These are phyloP conservation scores for Kappamyces sp. DNA, from an alignment of 192 early-diverging fungal species.

Conservation along the genomic window DNA sequence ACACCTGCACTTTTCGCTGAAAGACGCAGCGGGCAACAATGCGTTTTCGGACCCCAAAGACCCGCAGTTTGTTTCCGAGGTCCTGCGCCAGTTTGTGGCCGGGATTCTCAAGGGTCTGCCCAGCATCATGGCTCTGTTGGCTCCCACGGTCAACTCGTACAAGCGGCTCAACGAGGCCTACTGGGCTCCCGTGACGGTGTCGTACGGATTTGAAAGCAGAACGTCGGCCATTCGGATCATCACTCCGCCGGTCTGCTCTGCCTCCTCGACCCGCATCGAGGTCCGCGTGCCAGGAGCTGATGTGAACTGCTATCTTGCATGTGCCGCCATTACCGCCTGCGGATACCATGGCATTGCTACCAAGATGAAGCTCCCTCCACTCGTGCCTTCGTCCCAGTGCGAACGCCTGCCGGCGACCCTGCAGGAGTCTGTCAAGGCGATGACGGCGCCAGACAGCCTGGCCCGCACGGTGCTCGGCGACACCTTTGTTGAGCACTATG, in stretches of 20 bases:
- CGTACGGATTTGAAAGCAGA: constrained; percentile 74
- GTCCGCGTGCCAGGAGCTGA: constrained; percentile 79
- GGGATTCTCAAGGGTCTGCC: constrained; percentile 51
- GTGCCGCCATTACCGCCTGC: constrained; percentile 63
- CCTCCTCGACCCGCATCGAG: constrained; percentile 65
- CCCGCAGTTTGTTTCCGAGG: constrained; percentile 19
- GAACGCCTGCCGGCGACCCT: constrained; percentile 51
- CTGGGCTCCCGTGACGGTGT: constrained; percentile 78
- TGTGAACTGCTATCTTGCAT: constrained; percentile 71
- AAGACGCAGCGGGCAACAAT: constrained; percentile 43
- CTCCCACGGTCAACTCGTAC: constrained; percentile 78
- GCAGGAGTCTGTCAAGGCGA: constrained; percentile 57
- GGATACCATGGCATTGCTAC: constrained; percentile 67
- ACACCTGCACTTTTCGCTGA: constrained; percentile 69
- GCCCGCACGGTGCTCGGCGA: constrained; percentile 69
- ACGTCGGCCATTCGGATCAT: constrained; percentile 69
- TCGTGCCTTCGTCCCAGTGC: constrained; percentile 23
- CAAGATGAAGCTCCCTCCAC: constrained; percentile 42
- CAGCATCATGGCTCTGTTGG: constrained; percentile 63
- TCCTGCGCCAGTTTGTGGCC: constrained; percentile 24
- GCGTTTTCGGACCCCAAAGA: constrained; percentile 38
- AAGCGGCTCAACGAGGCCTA: constrained; percentile 77
- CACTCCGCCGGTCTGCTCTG: constrained; percentile 60
- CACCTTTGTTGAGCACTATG: constrained; percentile 74
- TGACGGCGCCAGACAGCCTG: constrained; percentile 58